These are phyloP conservation scores for Fonsecaea erecta DNA, from an alignment of 2,329 filamentous ascomycete genomes.

Conservation along the genomic window DNA sequence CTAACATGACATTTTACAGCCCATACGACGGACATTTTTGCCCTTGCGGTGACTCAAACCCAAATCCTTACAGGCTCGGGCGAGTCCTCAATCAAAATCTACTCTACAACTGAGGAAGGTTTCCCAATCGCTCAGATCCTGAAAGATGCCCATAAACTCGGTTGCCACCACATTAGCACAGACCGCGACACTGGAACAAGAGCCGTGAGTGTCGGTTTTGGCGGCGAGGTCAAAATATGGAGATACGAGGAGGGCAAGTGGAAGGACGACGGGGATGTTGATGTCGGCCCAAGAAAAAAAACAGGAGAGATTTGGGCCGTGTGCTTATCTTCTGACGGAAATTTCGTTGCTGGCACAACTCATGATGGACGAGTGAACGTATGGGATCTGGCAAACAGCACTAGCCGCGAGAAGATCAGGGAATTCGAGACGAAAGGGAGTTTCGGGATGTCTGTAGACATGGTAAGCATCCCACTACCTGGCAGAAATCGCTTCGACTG, in stretches of 20 bases:
- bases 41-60: conserved; percentile 73
- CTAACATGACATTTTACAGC: conserved; percentile 56
- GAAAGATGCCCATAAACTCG: conserved; percentile 78
- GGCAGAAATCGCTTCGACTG: neutral
- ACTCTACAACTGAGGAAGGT: conserved; percentile 74
- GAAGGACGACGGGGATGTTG: conserved; percentile 57
- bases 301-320: conserved; percentile 84
- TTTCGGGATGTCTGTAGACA: conserved; percentile 86
- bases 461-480: conserved; percentile 55
- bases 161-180: conserved; percentile 86
- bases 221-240: conserved; percentile 88
- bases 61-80: conserved; percentile 83
- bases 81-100: conserved; percentile 77
- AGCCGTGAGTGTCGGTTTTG: conserved; percentile 85
- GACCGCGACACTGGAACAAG: conserved; percentile 66
- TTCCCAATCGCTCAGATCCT: conserved; percentile 82
- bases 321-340: conserved; percentile 80
- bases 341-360: conserved; percentile 82
- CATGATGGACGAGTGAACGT: conserved; percentile 88
- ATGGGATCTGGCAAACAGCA: conserved; percentile 67
- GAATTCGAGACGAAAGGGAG: conserved; percentile 92
- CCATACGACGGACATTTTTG: conserved; percentile 83
- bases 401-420: conserved; percentile 66
- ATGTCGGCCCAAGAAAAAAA: conserved; percentile 48
- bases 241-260: conserved; percentile 60